Conservation (phyloP, 2,329 filamentous ascomycete species). For the Aspergillus candidus region DNA sequence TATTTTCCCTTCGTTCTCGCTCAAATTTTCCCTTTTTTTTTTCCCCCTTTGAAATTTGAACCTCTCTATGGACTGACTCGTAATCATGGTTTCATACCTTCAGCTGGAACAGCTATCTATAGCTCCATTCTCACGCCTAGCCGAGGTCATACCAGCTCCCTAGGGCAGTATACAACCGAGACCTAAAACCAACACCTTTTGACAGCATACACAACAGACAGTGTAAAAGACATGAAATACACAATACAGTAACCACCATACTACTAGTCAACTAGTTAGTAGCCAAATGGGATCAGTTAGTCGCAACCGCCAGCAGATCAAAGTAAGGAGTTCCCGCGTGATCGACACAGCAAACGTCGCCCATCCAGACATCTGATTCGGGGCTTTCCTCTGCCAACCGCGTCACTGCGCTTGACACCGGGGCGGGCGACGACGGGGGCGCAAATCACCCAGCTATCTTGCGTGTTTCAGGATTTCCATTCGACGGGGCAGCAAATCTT, state of each 20-base stretch:
- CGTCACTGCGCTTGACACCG: slow-evolving; percentile 6
- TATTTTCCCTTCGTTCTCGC: too few relatives aligned
- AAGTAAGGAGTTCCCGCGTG: slow-evolving; percentile 22
- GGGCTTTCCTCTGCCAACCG: slow-evolving; percentile 9
- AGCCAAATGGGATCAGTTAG: slow-evolving; percentile 1
- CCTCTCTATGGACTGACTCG: too few relatives aligned
- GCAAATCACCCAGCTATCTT: slow-evolving; percentile 7
- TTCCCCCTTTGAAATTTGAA: too few relatives aligned
- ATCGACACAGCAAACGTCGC: slow-evolving; percentile 17
- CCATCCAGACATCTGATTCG: slow-evolving; percentile 9
- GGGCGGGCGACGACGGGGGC: slow-evolving; percentile 1
- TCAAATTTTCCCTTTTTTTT: too few relatives aligned
- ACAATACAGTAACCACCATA: neutral
- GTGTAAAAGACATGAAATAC: too few relatives aligned
- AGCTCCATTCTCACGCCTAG: too few relatives aligned
- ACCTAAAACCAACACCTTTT: too few relatives aligned
- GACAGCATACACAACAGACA: too few relatives aligned
- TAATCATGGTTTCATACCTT: too few relatives aligned
- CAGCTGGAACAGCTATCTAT: too few relatives aligned
- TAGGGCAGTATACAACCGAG: too few relatives aligned
- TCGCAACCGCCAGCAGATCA: slow-evolving; percentile 12
- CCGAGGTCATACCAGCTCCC: too few relatives aligned
- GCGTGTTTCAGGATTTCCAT: slow-evolving; percentile 1
- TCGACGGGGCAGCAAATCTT: neutral
- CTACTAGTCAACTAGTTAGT: neutral